phyloP scores from a whole-genome alignment of 805 yeast species.

The Barnettozyma sucrosica region DNA sequence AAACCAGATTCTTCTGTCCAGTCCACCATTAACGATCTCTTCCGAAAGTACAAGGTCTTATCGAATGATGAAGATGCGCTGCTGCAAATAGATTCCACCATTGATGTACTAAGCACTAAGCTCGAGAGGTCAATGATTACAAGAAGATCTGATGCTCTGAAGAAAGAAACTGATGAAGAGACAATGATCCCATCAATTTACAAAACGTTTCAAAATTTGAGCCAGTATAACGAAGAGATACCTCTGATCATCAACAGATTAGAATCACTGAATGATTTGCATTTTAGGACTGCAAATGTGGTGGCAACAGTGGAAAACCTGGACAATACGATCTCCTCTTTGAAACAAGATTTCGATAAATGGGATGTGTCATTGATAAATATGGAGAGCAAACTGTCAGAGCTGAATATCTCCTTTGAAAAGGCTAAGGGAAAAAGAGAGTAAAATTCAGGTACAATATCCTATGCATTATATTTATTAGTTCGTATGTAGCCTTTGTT shows the following conservation, averaged over 20 bases:
- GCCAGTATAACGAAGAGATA: constrained; percentile 17
- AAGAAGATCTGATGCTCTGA: constrained; percentile 17
- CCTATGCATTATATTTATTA: constrained; percentile 36
- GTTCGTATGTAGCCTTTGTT: constrained; percentile 37
- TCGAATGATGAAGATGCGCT: constrained; percentile 23
- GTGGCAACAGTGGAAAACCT: constrained; percentile 17
- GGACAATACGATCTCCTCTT: constrained; percentile 15
- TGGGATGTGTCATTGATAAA: constrained; percentile 25
- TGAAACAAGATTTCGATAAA: constrained; percentile 21
- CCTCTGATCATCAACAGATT: constrained; percentile 26
- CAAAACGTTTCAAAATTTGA: constrained; percentile 15
- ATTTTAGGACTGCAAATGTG: constrained; percentile 16
- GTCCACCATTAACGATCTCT: constrained; percentile 26
- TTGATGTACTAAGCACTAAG: constrained; percentile 23
- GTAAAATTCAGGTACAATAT: background rate
- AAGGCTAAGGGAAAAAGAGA: background rate
- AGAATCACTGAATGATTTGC: constrained; percentile 23
- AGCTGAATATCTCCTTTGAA: constrained; percentile 17
- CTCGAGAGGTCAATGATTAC: constrained; percentile 25
- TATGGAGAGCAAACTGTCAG: constrained; percentile 21
- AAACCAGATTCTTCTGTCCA: constrained; percentile 18
- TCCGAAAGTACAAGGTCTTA: constrained; percentile 26
- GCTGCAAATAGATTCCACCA: constrained; percentile 15
- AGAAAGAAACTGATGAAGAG: constrained; percentile 20
- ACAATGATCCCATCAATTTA: constrained; percentile 24